Evolutionary conservation across 495 filamentous ascomycete species (phyloP).

Genomic region (Copromyces sp.): DNA sequence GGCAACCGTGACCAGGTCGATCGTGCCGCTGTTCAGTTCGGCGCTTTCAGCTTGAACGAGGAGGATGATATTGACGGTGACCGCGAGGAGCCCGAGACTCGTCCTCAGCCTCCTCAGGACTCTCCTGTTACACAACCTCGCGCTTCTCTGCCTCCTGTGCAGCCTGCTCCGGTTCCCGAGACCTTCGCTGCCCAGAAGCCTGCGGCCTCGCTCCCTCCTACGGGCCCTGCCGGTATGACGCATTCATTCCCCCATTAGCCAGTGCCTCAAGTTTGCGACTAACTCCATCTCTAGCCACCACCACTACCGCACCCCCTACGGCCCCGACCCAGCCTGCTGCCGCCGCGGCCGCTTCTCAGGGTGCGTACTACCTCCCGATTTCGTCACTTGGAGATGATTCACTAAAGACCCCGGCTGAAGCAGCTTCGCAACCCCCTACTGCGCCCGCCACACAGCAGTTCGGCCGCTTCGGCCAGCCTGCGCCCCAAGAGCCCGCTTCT

Average conservation of each 20-base stretch:
- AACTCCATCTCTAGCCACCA: conserved; percentile 22
- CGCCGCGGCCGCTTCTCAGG: conserved; percentile 11
- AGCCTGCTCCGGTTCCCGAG: conserved; percentile 48
- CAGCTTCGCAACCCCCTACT: conserved; percentile 33
- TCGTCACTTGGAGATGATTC: neutral
- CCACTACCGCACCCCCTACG: conserved; percentile 20
- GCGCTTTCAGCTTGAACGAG: conserved; percentile 85
- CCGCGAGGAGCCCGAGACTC: conserved; percentile 87
- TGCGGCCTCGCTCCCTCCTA: conserved; percentile 48
- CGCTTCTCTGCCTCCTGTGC: conserved; percentile 75
- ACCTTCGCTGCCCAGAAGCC: conserved; percentile 56
- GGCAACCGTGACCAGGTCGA: conserved; percentile 88
- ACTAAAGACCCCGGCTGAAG: conserved; percentile 21
- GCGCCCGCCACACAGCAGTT: conserved; percentile 50
- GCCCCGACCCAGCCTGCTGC: conserved; percentile 11
- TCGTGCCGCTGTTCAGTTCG: conserved; percentile 91
- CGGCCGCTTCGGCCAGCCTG: conserved; percentile 55
- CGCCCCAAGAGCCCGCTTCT: conserved; percentile 48
- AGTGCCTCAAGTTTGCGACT: conserved; percentile 11
- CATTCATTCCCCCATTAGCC: neutral
- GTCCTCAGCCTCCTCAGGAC: conserved; percentile 86
- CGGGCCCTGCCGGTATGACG: conserved; percentile 31
- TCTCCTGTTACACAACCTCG: conserved; percentile 85
- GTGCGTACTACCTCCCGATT: conserved; percentile 14
- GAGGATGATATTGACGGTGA: conserved; percentile 75